Percentiles rank a stretch among this genome's conserved stretches.
phyloP scores from a whole-genome alignment of 352 stramenopile genomes.

The Globisporangium parvum region DNA sequence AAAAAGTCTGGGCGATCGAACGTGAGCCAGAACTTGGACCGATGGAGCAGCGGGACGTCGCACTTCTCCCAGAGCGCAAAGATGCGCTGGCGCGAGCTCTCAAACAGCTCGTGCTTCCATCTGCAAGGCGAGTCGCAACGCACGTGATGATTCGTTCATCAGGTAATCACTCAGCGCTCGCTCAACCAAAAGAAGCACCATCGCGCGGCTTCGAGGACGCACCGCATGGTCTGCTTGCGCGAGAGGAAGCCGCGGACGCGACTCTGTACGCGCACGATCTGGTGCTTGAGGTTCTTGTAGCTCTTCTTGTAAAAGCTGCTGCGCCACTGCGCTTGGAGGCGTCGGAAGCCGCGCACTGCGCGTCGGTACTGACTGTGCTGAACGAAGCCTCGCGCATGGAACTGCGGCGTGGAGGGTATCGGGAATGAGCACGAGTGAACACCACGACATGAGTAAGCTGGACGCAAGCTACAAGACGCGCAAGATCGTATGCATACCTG shows the following conservation, averaged over 20 bases:
- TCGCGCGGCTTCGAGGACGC: background rate
- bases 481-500: conserved; percentile 13
- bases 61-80: conserved; percentile 66
- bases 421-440: background rate
- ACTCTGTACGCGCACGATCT: conserved; percentile 63
- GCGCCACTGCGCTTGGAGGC: conserved; percentile 62
- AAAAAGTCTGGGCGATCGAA: conserved; percentile 74
- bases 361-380: conserved; percentile 38
- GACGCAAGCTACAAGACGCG: background rate
- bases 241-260: conserved; percentile 51
- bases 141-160: background rate
- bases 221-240: conserved; percentile 54
- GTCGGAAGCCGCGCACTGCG: conserved; percentile 35
- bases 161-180: background rate
- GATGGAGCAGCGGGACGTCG: conserved; percentile 58
- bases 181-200: too few species aligned
- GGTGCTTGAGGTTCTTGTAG: conserved; percentile 55
- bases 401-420: conserved; percentile 12
- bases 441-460: background rate
- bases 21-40: conserved; percentile 80
- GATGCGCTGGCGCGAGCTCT: conserved; percentile 44
- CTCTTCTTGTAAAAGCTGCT: conserved; percentile 54
- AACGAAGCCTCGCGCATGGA: conserved; percentile 43
- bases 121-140: conserved; percentile 11
- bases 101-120: conserved; percentile 59